These are phyloP conservation scores for Sporisorium iseilematis-ciliati DNA, from an alignment of 1,284 basidiomycete genomes.

Conservation along the genomic window DNA sequence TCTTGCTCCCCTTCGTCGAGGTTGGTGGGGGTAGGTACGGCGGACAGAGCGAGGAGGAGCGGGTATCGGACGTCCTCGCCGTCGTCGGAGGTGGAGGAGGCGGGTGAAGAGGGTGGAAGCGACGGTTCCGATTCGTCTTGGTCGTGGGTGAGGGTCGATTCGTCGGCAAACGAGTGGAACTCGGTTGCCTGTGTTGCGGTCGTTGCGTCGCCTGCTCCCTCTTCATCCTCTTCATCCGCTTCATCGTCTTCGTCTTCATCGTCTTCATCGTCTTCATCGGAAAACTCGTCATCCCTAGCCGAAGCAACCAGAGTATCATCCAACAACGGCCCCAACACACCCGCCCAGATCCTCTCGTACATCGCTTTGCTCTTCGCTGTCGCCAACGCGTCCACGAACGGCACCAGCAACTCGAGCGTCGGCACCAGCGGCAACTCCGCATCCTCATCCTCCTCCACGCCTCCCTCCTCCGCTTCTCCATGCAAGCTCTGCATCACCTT, in stretches of 20 bases:
- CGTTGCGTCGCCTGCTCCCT: constrained; percentile 33
- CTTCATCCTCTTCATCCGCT: constrained; percentile 29
- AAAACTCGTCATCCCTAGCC: constrained; percentile 9
- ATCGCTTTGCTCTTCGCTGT: constrained; percentile 76
- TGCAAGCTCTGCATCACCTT: constrained; percentile 73
- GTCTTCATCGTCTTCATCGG: constrained; percentile 23
- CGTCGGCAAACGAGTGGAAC: constrained; percentile 47
- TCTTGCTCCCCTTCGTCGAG: constrained; percentile 11
- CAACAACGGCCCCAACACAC: constrained; percentile 77
- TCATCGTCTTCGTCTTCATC: constrained; percentile 33
- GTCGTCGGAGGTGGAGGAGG: constrained; percentile 1
- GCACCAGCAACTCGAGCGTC: constrained; percentile 75
- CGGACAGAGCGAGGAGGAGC: constrained; percentile 36
- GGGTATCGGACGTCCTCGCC: constrained; percentile 38
- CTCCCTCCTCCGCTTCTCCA: constrained; percentile 1
- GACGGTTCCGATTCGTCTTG: constrained; percentile 29
- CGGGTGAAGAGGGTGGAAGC: constrained; percentile 3
- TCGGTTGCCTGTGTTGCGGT: constrained; percentile 24
- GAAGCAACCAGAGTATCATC: constrained; percentile 47
- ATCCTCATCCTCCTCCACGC: constrained; percentile 15
- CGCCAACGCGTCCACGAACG: constrained; percentile 80
- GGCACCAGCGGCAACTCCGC: constrained; percentile 70
- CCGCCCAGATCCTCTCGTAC: constrained; percentile 78
- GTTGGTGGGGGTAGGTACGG: constrained; percentile 27
- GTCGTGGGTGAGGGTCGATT: constrained; percentile 12